Evolutionary conservation across 257 asterid species (phyloP), one percentile per base, ranked within the genome.

Genomic region (Hygrophila difformis): DNA sequence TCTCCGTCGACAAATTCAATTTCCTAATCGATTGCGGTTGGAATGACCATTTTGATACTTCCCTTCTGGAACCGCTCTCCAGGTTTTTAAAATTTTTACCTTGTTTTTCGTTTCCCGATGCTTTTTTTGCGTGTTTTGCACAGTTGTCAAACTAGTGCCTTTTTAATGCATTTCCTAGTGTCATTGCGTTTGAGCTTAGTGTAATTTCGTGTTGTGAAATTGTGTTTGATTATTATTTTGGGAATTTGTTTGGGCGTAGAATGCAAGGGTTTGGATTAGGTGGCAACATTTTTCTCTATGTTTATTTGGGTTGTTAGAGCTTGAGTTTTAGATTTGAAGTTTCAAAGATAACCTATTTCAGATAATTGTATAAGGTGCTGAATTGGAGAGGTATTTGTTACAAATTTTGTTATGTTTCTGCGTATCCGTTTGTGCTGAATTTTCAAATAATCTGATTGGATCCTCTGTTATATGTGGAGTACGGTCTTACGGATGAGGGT

Each of bases 1-100:
- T 89, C 61, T 75, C 96, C 51, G 53, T 89, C 47, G 98, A 89
- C 47, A 86, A 78, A 57, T 89, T 89, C 80, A 85, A 85, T 61
- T 75, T 89, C 67, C 94, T 89, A 21, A 39, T 89, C 34, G 98
- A 89, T 55, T 89, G 98, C 65, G 96, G 98, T 38, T 85, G 98
- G 98, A 89, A 85, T 55, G 98, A 89, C 96, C 94, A 82, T 16
- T 89, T 89, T 40, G 93, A 89, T n/a, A 48, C 78, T 52, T 79
- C 98, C 12, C 79, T 89, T 37, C 96, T 89, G 8, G 78, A 82
- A 61, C 94, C 98, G 39, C 88, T 89, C 16, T 74, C 96, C 71
- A 89, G 94, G 98, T 88, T 4, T 26, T 54, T 38, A 12, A 3
- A n/a, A 33, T 31, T 42, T 33, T 21, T 18, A 8, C 31, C 15